Percentiles rank a stretch among this genome's conserved stretches.
Conservation (phyloP, 768 basidiomycete genomes). For the Pleurotus sapidus region DNA sequence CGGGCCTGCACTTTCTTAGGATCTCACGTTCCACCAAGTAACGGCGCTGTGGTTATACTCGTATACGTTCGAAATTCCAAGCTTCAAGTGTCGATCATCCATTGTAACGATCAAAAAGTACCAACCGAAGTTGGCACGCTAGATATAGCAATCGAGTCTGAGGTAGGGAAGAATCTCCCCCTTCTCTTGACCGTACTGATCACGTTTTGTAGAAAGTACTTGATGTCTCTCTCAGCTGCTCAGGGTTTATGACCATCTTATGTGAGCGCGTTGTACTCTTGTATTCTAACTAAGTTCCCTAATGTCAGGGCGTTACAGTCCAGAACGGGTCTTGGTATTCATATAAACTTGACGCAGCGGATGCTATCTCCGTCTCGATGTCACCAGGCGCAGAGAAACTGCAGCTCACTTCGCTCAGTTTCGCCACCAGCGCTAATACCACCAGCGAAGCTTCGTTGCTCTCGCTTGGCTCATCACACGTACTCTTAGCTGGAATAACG, state of each 20-base stretch:
- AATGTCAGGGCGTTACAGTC: conserved; percentile 24
- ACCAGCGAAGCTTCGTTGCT: conserved; percentile 31
- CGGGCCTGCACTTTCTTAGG: conserved; percentile 27
- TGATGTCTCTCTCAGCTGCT: conserved; percentile 39
- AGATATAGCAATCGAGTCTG: conserved; percentile 25
- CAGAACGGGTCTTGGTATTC: conserved; percentile 41
- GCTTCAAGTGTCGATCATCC: conserved; percentile 25
- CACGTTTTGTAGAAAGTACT: conserved; percentile 29
- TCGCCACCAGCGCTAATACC: conserved; percentile 7
- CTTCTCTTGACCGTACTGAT: background rate
- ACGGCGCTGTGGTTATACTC: conserved; percentile 22
- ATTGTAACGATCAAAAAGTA: conserved; percentile 28
- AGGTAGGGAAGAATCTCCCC: conserved; percentile 19
- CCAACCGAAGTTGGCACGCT: conserved; percentile 26
- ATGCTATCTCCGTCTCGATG: conserved; percentile 19
- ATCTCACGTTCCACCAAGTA: conserved; percentile 14
- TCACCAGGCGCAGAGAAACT: conserved; percentile 24
- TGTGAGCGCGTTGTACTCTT: conserved; percentile 28
- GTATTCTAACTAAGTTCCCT: no score
- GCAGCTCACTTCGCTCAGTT: conserved; percentile 19
- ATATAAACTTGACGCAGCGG: conserved; percentile 26
- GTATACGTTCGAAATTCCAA: conserved; percentile 20
- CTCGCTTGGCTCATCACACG: conserved; percentile 54
- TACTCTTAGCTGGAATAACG: conserved; percentile 48
- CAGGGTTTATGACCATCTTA: conserved; percentile 49